Evolutionary conservation across 2,329 filamentous ascomycete species (phyloP).

Genomic region (Paraconiothyrium brasiliense): DNA sequence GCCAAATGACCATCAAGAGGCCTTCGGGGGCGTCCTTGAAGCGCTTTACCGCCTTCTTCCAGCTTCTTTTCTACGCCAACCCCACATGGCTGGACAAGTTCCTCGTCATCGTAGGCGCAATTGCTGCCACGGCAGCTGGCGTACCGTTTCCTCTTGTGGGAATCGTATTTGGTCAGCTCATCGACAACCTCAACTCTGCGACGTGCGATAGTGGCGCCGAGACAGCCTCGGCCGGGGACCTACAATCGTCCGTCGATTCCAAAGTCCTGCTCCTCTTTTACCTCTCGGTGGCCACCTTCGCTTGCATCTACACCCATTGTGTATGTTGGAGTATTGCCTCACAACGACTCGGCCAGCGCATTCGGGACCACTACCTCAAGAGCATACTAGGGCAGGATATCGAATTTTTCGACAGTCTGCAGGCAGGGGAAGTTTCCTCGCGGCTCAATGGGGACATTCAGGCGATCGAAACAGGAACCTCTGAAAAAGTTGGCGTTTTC

Average conservation of each 20-base stretch:
- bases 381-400: slow-evolving; percentile 69
- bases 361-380: slow-evolving; percentile 69
- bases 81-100: slow-evolving; percentile 51
- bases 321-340: slow-evolving; percentile 72
- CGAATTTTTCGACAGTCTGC: slow-evolving; percentile 70
- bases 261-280: slow-evolving; percentile 71
- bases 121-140: slow-evolving; percentile 66
- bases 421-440: slow-evolving; percentile 70
- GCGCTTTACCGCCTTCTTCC: slow-evolving; percentile 44
- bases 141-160: slow-evolving; percentile 71
- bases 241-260: slow-evolving; percentile 60
- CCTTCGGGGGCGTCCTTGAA: slow-evolving; percentile 38
- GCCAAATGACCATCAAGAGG: slow-evolving; percentile 40
- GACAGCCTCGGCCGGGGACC: slow-evolving; percentile 25
- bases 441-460: slow-evolving; percentile 73
- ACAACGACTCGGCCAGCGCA: slow-evolving; percentile 69
- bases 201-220: slow-evolving; percentile 56
- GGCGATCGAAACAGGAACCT: slow-evolving; percentile 72
- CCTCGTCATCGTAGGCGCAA: slow-evolving; percentile 46
- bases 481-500: slow-evolving; percentile 74
- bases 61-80: slow-evolving; percentile 48
- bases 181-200: slow-evolving; percentile 68
- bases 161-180: slow-evolving; percentile 70
- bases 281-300: slow-evolving; percentile 70
- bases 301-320: slow-evolving; percentile 70